These are phyloP conservation scores for Clarireedia sp. DNA, from an alignment of 2,329 filamentous ascomycete genomes.

Conservation along the genomic window DNA sequence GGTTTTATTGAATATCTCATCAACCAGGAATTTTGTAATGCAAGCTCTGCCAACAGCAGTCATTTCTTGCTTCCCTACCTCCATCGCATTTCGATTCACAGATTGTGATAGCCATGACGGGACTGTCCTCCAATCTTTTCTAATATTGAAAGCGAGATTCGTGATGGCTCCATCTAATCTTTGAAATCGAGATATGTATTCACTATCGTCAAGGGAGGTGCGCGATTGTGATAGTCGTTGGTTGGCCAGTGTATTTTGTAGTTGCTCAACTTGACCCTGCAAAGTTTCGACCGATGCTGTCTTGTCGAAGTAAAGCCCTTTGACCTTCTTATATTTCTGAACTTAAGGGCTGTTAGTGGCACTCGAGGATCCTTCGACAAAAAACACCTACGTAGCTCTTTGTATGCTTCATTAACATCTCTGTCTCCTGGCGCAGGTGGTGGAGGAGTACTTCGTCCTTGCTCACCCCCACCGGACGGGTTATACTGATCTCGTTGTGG, in stretches of 20 bases:
- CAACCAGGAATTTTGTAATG: constrained; percentile 82
- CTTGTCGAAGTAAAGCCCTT: constrained; percentile 93
- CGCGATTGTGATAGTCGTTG: constrained; percentile 91
- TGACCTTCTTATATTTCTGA: constrained; percentile 95
- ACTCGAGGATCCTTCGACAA: neutral
- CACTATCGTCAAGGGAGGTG: constrained; percentile 89
- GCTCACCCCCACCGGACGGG: constrained; percentile 28
- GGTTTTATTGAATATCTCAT: constrained; percentile 83
- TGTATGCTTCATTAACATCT: constrained; percentile 33
- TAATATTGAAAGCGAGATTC: constrained; percentile 90
- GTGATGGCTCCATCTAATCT: constrained; percentile 89
- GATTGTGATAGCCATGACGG: constrained; percentile 72
- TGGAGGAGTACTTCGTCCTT: constrained; percentile 41
- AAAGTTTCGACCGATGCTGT: constrained; percentile 84
- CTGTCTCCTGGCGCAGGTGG: constrained; percentile 30
- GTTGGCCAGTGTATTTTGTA: constrained; percentile 96
- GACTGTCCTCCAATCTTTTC: constrained; percentile 83
- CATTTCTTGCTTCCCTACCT: constrained; percentile 94
- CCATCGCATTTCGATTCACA: constrained; percentile 77
- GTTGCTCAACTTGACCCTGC: constrained; percentile 81
- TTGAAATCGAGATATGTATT: constrained; percentile 84
- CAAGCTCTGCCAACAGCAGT: constrained; percentile 85
- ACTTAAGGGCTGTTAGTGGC: constrained; percentile 43
- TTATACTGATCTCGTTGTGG: constrained; percentile 28
- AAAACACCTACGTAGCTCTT: constrained; percentile 33